Percentiles rank a stretch among this genome's conserved stretches.
Conservation (phyloP, 257 asterid species). For the Solanum virginianum region DNA sequence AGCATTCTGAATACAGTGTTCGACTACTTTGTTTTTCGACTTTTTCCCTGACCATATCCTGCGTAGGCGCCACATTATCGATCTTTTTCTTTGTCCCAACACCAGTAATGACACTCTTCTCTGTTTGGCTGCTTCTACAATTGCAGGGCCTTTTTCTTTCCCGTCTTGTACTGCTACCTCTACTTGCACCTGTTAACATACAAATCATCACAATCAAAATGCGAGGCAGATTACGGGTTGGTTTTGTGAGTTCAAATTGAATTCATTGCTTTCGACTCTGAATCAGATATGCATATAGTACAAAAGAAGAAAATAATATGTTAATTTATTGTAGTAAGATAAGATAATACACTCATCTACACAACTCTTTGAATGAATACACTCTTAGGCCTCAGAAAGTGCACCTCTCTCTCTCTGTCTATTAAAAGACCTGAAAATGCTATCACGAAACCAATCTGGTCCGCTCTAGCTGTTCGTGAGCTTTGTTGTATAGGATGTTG, state of each 20-base stretch:
- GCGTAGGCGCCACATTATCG: slow-evolving; percentile 46
- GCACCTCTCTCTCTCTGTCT: background rate
- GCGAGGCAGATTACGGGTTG: background rate
- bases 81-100: slow-evolving; percentile 53
- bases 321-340: no score
- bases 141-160: slow-evolving; percentile 47
- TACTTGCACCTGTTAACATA: slow-evolving; percentile 40
- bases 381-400: background rate
- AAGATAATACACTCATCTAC: no score
- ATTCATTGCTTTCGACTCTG: background rate
- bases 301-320: background rate
- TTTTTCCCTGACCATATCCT: slow-evolving; percentile 39
- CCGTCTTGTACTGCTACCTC: slow-evolving; percentile 56
- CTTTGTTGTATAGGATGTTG: background rate
- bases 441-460: no score
- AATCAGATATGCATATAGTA: background rate
- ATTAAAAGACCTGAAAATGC: background rate
- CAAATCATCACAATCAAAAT: background rate
- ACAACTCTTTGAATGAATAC: no score
- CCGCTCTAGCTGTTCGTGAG: background rate
- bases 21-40: slow-evolving; percentile 29
- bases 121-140: slow-evolving; percentile 60
- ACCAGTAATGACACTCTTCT: slow-evolving; percentile 46
- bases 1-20: slow-evolving; percentile 72
- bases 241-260: background rate